These are phyloP conservation scores for Aspergillus spinulosporus DNA, from an alignment of 2,329 filamentous ascomycete genomes.

Conservation along the genomic window DNA sequence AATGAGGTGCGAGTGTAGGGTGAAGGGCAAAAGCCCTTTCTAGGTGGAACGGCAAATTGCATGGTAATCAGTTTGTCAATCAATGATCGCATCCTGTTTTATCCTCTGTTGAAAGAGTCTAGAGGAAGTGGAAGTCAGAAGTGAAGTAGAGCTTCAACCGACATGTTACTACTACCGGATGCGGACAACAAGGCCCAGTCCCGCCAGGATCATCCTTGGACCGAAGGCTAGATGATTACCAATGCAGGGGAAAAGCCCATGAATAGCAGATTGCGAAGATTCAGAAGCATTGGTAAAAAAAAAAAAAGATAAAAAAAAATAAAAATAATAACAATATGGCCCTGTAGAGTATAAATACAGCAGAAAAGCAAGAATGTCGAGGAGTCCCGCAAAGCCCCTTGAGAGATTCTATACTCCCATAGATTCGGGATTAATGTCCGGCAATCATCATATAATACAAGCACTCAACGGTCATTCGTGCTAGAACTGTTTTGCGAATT, in stretches of 20 bases:
- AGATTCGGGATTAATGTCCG: conserved; percentile 10
- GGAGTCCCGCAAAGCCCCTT: conserved; percentile 26
- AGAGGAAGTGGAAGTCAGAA: not conserved
- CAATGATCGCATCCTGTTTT: not conserved
- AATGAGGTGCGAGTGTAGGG: conserved; percentile 60
- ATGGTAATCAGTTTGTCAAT: conserved; percentile 48
- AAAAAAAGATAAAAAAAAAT: no score
- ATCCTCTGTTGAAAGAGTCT: not conserved
- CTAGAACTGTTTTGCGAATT: not conserved
- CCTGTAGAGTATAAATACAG: conserved; percentile 36
- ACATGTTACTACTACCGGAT: conserved; percentile 20
- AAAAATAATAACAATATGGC: not conserved
- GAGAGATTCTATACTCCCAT: conserved; percentile 2
- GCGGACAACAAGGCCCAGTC: conserved; percentile 17
- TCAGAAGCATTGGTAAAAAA: conserved; percentile 24
- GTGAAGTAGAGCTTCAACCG: not conserved
- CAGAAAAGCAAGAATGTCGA: conserved; percentile 21
- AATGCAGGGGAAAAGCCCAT: not conserved
- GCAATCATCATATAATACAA: conserved; percentile 25
- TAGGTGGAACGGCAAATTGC: conserved; percentile 87
- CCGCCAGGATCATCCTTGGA: conserved; percentile 22
- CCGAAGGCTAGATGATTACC: conserved; percentile 11
- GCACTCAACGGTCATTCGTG: conserved; percentile 14
- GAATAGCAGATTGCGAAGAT: not conserved
- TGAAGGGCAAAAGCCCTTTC: conserved; percentile 76